Conservation (phyloP, 345 rosid species). For the Eucalyptus microcorys region DNA sequence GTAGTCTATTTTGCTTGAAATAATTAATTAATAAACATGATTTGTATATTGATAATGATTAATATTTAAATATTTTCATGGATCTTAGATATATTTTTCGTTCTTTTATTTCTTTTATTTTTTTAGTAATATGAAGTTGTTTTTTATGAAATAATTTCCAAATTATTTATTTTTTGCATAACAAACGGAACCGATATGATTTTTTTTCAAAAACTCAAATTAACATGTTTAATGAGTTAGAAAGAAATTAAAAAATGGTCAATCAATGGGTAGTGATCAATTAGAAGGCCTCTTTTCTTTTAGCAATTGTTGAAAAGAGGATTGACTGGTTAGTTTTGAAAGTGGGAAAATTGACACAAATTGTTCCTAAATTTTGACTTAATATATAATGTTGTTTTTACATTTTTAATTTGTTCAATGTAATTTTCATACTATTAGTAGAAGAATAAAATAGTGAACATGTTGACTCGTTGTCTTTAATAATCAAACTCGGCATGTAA, state of each 20-base stretch:
- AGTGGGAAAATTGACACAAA: neutral
- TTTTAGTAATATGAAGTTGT: fast-evolving
- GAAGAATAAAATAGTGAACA: neutral
- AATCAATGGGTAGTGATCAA: neutral
- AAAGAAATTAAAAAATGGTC: neutral
- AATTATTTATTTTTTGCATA: neutral
- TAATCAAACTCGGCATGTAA: neutral
- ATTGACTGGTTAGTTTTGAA: neutral
- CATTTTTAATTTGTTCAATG: neutral
- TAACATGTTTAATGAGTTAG: neutral
- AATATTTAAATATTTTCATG: fast-evolving
- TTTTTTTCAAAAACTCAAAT: neutral
- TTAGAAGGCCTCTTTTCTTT: neutral
- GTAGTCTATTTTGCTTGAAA: fast-evolving
- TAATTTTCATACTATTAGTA: neutral
- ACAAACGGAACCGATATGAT: fast-evolving
- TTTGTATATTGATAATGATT: too few relatives aligned
- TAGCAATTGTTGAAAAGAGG: neutral
- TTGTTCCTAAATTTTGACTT: neutral
- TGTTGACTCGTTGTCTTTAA: neutral
- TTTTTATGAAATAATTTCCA: fast-evolving
- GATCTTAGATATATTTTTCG: fast-evolving
- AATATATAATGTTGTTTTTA: fast-evolving
- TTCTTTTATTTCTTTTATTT: too few relatives aligned
- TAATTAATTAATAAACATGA: too few relatives aligned